A percentile compares a stretch with the other conserved stretches of the same genome.
These are phyloP conservation scores for Pythium sp. DNA, from an alignment of 352 stramenopile genomes.

Conservation along the genomic window DNA sequence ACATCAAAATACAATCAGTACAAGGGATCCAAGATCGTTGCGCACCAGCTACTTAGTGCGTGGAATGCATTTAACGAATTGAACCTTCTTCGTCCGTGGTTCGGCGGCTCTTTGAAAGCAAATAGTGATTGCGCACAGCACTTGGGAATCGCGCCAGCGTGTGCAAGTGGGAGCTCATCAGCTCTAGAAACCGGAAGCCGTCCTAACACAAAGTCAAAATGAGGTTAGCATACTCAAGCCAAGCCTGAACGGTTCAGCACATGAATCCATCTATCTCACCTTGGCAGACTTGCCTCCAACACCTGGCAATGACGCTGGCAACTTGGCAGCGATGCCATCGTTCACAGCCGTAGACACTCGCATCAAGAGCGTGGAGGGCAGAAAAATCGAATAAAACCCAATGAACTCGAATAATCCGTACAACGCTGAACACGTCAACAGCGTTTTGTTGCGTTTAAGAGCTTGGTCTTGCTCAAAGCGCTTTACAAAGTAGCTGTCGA, in stretches of 20 bases:
- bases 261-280: conserved; percentile 17
- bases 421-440: not conserved
- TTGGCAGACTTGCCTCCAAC: conserved; percentile 31
- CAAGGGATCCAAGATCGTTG: too few relatives aligned
- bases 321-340: conserved; percentile 11
- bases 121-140: conserved; percentile 26
- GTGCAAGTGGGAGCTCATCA: conserved; percentile 31
- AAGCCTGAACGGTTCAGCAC: not conserved
- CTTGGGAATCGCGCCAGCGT: conserved; percentile 28
- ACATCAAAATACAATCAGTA: not conserved
- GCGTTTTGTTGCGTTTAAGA: not conserved
- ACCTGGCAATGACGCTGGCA: conserved; percentile 23
- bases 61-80: not conserved
- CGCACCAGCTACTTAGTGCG: too few relatives aligned
- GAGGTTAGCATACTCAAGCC: not conserved
- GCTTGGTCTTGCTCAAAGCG: not conserved
- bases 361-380: conserved; percentile 24
- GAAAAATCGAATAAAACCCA: conserved; percentile 25
- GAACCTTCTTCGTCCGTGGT: conserved; percentile 36
- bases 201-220: conserved; percentile 21
- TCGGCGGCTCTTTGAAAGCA: conserved; percentile 16
- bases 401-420: conserved; percentile 6
- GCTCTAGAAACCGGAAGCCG: conserved; percentile 35
- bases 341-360: conserved; percentile 19
- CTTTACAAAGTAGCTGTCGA: conserved; percentile 14